Percentiles rank a stretch among this genome's conserved stretches.
These are phyloP conservation scores for Cinnamomum micranthum DNA, from an alignment of 164 flowering plant genomes.

Conservation along the genomic window DNA sequence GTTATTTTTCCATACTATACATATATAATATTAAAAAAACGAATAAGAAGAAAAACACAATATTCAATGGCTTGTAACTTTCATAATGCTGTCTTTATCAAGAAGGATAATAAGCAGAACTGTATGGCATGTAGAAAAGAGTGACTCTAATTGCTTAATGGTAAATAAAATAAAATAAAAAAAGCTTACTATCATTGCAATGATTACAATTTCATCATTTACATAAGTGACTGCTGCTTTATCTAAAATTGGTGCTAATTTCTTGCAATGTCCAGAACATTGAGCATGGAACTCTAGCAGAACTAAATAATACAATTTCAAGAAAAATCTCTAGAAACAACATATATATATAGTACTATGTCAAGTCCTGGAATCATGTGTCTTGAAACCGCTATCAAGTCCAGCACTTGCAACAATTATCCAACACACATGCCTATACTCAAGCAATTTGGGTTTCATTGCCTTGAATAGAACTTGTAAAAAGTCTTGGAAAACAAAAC, in stretches of 20 bases:
- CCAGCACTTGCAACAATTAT: too few species aligned
- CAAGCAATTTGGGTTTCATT: too few species aligned
- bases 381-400: too few species aligned
- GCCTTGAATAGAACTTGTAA: too few species aligned
- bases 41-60: too few species aligned
- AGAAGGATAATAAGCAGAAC: background rate
- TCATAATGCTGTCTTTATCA: background rate
- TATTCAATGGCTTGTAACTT: too few species aligned
- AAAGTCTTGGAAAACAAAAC: too few species aligned
- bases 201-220: slow-evolving; percentile 58
- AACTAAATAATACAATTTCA: slow-evolving; percentile 38
- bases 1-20: too few species aligned
- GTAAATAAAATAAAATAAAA: background rate
- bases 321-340: background rate
- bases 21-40: too few species aligned
- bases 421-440: too few species aligned
- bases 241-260: slow-evolving; percentile 85
- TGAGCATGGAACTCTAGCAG: slow-evolving; percentile 92
- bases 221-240: slow-evolving; percentile 79
- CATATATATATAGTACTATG: too few species aligned
- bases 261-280: slow-evolving; percentile 97
- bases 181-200: slow-evolving; percentile 79
- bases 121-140: background rate
- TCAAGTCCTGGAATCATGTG: too few species aligned
- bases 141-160: background rate